These are phyloP conservation scores for Eucommia ulmoides DNA, from an alignment of 257 asterid species.

Conservation along the genomic window DNA sequence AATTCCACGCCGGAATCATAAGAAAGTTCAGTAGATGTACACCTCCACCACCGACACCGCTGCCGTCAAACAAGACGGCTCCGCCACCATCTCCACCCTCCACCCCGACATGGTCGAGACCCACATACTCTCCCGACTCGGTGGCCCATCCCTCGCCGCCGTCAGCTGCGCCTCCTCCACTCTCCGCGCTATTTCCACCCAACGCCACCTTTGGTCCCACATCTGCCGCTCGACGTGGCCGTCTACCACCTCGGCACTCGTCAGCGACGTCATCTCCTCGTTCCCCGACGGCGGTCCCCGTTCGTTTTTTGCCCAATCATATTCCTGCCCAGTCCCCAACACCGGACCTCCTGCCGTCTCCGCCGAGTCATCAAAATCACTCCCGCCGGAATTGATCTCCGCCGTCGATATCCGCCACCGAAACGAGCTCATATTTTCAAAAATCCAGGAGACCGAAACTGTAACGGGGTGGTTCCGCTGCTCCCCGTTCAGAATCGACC, in stretches of 20 bases:
- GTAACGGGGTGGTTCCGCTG: conserved; percentile 64
- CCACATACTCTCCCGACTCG: conserved; percentile 52
- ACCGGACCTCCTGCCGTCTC: no score
- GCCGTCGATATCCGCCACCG: conserved; percentile 63
- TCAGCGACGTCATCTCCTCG: conserved; percentile 29
- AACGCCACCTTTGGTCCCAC: conserved; percentile 36
- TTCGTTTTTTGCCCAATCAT: conserved; percentile 51
- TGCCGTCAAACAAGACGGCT: conserved; percentile 16
- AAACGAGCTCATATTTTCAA: conserved; percentile 26
- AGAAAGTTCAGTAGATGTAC: no score
- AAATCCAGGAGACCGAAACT: conserved; percentile 49
- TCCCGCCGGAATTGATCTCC: conserved; percentile 37
- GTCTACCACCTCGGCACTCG: conserved; percentile 37
- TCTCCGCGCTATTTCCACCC: conserved; percentile 49
- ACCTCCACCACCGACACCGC: conserved; percentile 10
- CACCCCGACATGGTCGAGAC: conserved; percentile 46
- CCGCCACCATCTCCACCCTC: conserved; percentile 24
- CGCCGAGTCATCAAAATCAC: background rate
- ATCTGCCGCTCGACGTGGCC: conserved; percentile 77
- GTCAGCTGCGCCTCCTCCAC: conserved; percentile 45
- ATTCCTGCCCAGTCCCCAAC: conserved; percentile 19
- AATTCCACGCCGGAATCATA: no score
- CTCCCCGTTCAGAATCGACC: conserved; percentile 75
- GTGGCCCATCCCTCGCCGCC: conserved; percentile 56
- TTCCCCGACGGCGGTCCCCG: conserved; percentile 59